These are phyloP conservation scores for Spathaspora passalidarum DNA, from an alignment of 805 yeast genomes.

Conservation along the genomic window DNA sequence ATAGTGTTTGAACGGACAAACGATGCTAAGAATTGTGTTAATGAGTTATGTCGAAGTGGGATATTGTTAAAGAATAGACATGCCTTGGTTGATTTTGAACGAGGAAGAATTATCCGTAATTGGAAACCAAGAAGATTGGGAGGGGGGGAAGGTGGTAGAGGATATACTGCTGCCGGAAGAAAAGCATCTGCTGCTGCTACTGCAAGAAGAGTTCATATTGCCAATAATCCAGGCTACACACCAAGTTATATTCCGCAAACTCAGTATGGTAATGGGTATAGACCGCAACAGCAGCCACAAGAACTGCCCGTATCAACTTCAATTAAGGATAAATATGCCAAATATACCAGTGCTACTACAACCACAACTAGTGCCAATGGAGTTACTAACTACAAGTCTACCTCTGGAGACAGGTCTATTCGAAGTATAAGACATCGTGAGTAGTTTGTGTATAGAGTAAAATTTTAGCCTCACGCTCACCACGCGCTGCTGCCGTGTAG, in stretches of 20 bases:
- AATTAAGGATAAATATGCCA: conserved; percentile 21
- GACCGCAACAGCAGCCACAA: conserved; percentile 4
- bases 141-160: conserved; percentile 91
- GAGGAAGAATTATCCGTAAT: conserved; percentile 61
- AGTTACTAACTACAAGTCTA: conserved; percentile 3
- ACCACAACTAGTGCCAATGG: background rate
- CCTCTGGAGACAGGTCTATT: conserved; percentile 7
- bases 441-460: background rate
- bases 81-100: conserved; percentile 67
- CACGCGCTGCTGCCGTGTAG: too few species aligned
- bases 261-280: conserved; percentile 5
- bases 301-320: conserved; percentile 11
- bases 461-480: too few species aligned
- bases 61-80: conserved; percentile 45
- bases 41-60: conserved; percentile 50
- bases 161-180: conserved; percentile 43
- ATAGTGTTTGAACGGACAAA: conserved; percentile 59
- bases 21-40: conserved; percentile 61
- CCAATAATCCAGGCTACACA: conserved; percentile 10
- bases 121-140: conserved; percentile 80
- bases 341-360: conserved; percentile 11
- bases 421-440: conserved; percentile 8
- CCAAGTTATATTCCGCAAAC: background rate
- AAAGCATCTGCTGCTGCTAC: conserved; percentile 33
- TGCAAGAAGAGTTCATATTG: conserved; percentile 23